Base-by-base conservation (phyloP, 2,329 filamentous ascomycete species). In the Arachnomyces sp. region DNA sequence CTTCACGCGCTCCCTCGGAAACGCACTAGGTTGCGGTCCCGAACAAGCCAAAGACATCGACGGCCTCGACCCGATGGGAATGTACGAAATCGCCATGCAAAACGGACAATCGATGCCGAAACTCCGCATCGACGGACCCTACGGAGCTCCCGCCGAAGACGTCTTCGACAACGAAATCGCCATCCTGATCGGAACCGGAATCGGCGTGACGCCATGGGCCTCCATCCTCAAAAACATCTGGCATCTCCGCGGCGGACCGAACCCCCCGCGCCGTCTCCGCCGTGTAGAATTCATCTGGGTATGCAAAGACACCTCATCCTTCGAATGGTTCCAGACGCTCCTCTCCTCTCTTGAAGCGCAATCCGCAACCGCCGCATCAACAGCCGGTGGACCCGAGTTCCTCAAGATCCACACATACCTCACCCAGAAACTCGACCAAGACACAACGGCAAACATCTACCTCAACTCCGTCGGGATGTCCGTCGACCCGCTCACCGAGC, bases 201-300 rank as follows among this genome's bases (percentile, higher is more conserved):
- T 90, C 48, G 84, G 84, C 49, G 84, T 89, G 9, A 90, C 84
- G n/a, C 84, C 84, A 0, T 90, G 88, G 65, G 84, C 84, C 9
- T 87, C 83, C 0, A 89, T 90, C 52, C 73, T 90, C 49, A 98
- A 98, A 71, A 95, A 94, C 63, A 96, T 98, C 65, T 98, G 89
- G 86, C 90, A 98, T 63, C 74, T 94, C 56, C 87, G 92, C 47
- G 82, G 92, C 49, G 79, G 82, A 12, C 89, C 90, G 6, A 92
- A 95, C 68, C 86, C 89, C 16, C 89, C 90, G 1, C 80, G 78
- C 36, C 85, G 90, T 57, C 81, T 98, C 34, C 84, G 88, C 44
- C 83, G 92, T 61, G 90, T 98, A 25, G 92, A 98, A 63, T 98
- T 98, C 66, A 93, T 98, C 70, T 98, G 92, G 92, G 82, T 96